phyloP scores from a whole-genome alignment of 208 protist species.

The Trypanosoma lewisi region DNA sequence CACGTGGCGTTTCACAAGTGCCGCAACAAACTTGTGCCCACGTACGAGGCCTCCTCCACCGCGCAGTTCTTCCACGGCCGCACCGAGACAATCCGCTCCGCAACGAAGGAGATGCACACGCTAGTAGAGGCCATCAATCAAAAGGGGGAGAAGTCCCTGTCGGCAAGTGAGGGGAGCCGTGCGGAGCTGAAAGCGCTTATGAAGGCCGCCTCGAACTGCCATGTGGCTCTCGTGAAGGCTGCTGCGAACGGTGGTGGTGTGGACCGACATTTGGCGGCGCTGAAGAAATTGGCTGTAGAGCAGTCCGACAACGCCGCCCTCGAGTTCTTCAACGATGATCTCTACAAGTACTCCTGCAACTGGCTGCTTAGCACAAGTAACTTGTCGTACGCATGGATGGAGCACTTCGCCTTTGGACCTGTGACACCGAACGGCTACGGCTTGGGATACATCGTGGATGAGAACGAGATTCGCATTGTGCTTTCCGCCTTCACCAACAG shows the following conservation, averaged over 20 bases:
- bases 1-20: conserved; percentile 80
- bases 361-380: conserved; percentile 66
- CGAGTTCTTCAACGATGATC: conserved; percentile 79
- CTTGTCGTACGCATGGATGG: conserved; percentile 70
- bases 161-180: conserved; percentile 16
- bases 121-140: conserved; percentile 50
- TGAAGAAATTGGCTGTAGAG: conserved; percentile 70
- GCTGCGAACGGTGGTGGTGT: conserved; percentile 76
- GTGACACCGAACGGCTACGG: conserved; percentile 86
- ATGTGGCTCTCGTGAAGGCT: conserved; percentile 48
- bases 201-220: conserved; percentile 40
- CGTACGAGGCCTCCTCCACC: conserved; percentile 65
- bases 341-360: conserved; percentile 49
- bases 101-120: conserved; percentile 57
- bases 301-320: conserved; percentile 65
- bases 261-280: conserved; percentile 86
- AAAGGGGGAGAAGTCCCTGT: conserved; percentile 8
- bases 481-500: conserved; percentile 83
- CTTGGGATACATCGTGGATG: conserved; percentile 89
- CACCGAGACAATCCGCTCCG: conserved; percentile 76
- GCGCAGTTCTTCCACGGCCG: conserved; percentile 79
- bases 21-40: conserved; percentile 66
- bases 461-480: conserved; percentile 79
- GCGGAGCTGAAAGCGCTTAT: conserved; percentile 50
- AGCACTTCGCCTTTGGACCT: conserved; percentile 86